phyloP scores from a whole-genome alignment of 2,329 filamentous ascomycete species.

The Botrytis cinerea region DNA sequence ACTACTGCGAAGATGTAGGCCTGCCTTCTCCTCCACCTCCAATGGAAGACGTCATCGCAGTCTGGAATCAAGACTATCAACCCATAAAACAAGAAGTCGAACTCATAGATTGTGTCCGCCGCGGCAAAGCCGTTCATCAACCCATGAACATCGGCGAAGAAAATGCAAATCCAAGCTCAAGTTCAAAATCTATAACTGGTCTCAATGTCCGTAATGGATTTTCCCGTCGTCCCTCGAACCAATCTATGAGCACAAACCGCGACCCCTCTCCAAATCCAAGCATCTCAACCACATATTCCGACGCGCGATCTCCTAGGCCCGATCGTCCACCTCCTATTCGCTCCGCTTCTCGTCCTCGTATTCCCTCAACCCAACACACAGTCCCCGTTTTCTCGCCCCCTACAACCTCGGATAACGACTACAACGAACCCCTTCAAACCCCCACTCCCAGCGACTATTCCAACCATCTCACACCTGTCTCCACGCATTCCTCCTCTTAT shows the following conservation, averaged over 20 bases:
- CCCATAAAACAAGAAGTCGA: constrained; percentile 68
- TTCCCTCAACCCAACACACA: constrained; percentile 34
- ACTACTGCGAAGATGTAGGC: constrained; percentile 67
- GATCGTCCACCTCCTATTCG: constrained; percentile 15
- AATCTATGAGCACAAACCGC: constrained; percentile 30
- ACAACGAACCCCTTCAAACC: constrained; percentile 16
- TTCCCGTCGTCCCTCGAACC: constrained; percentile 49
- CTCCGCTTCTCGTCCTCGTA: constrained; percentile 18
- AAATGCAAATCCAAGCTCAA: constrained; percentile 17
- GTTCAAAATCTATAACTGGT: constrained; percentile 38
- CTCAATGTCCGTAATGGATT: constrained; percentile 43
- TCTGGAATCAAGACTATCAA: constrained; percentile 65
- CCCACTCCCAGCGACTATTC: constrained; percentile 34
- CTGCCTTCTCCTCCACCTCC: constrained; percentile 73
- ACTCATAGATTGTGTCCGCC: constrained; percentile 61
- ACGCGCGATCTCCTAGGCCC: constrained; percentile 26
- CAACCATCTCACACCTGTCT: constrained; percentile 34
- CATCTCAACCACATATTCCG: constrained; percentile 32
- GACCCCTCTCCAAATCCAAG: constrained; percentile 24
- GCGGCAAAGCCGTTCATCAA: constrained; percentile 65
- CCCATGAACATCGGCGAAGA: constrained; percentile 47
- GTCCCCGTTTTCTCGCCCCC: constrained; percentile 45
- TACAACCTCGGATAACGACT: constrained; percentile 31
- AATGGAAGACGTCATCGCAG: constrained; percentile 68
- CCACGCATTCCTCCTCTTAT: constrained; percentile 35